Conservation (phyloP, 306 rosid genomes). For the Benincasa hispida region DNA sequence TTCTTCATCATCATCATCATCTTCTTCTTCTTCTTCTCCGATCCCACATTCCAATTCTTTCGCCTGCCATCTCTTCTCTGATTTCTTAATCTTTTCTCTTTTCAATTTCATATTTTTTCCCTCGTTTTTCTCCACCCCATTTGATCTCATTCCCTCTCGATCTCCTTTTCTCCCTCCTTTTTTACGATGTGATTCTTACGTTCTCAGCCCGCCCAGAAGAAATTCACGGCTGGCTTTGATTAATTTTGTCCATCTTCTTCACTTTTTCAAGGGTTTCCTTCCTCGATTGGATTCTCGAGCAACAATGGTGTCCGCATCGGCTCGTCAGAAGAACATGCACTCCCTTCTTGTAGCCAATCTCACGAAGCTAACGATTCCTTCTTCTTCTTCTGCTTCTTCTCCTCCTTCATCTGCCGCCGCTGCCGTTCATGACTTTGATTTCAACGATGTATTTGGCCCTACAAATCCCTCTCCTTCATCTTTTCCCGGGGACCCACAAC, state of each 20-base stretch:
- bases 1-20: background rate
- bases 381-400: constrained; percentile 27
- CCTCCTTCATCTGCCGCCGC: constrained; percentile 18
- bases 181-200: constrained; percentile 8
- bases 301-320: constrained; percentile 47
- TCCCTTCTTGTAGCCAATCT: constrained; percentile 46
- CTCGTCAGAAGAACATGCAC: constrained; percentile 26
- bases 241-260: background rate
- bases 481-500: constrained; percentile 25
- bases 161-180: background rate
- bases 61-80: background rate
- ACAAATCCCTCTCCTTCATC: constrained; percentile 14
- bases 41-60: background rate
- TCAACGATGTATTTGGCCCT: constrained; percentile 13
- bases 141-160: background rate
- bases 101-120: background rate
- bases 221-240: constrained; percentile 17
- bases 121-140: background rate
- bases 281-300: background rate
- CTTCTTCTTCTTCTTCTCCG: background rate
- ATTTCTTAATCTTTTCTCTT: background rate
- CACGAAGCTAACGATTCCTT: constrained; percentile 48
- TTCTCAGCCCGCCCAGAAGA: constrained; percentile 12
- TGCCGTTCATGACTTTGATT: constrained; percentile 15
- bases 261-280: background rate